Evolutionary conservation across 768 basidiomycete genomes (phyloP), one percentile per base, ranked within the genome.

Genomic region (Neoboletus magnificus): DNA sequence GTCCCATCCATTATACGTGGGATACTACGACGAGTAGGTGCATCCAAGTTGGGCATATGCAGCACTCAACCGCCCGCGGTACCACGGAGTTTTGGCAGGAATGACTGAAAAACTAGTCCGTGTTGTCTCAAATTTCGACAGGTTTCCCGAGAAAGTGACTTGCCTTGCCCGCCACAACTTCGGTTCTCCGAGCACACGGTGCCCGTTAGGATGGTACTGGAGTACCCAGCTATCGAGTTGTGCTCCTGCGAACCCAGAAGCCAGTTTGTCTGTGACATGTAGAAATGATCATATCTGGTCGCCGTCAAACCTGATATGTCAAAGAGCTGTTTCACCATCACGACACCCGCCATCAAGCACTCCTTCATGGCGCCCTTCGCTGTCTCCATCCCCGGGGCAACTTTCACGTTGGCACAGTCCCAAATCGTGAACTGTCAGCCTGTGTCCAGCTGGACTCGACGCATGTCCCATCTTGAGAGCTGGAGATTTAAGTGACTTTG

Each of bases 391-490:
- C 52, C 29, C 55, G 25, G 63, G 63, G 39, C 22, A 65, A 42
- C 16, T 54, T 33, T 42, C 62, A 48, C 63, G 62, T 56, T 74
- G 71, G 59, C 67, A 70, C 5, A 22, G 42, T 7, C 58, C 66
- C 43, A 75, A 75, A 61, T 72, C 75, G 49, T 79, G 80, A 50
- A 40, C 32, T 8, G 42, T 71, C 7, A 58, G 57, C 29, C 74
- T 79, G 55, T 87, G 85, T 77, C 84, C 84, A 18, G 61, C 62
- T 42, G 78, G 77, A 33, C 68, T 82, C 32, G 74, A 80, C 37
- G 83, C 83, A 29, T 87, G 85, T 72, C 82, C 83, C 18, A 74
- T 86, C 57, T 51, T 70, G 22, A 77, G 74, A 25, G 59, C 74
- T 35, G 68, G 65, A 5, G 68, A 68, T 22, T 61, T 62, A 41